Percentiles rank a stretch among this genome's conserved stretches.
phyloP scores from a whole-genome alignment of 306 rosid genomes.

The Prunus padus region DNA sequence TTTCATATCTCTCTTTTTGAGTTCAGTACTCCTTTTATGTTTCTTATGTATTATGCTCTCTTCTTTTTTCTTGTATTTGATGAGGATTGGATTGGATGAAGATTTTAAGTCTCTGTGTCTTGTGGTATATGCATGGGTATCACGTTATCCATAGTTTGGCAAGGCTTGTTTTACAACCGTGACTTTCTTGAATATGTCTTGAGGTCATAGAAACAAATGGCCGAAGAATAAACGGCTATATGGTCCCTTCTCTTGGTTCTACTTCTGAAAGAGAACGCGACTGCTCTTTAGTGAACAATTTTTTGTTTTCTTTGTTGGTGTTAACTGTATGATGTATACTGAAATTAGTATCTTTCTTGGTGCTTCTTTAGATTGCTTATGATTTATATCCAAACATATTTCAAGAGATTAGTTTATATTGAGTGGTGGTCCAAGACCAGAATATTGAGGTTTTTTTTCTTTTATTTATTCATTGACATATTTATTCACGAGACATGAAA shows the following conservation, averaged over 20 bases:
- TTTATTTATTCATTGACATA: too few relatives aligned
- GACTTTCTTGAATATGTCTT: neutral
- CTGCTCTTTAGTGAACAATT: neutral
- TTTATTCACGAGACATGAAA: neutral
- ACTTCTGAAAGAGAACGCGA: neutral
- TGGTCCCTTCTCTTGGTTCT: neutral
- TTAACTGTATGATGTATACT: neutral
- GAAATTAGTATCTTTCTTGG: too few relatives aligned
- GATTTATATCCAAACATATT: too few relatives aligned
- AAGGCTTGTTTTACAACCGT: neutral
- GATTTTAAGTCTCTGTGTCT: neutral
- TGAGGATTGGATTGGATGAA: neutral
- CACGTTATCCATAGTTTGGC: neutral
- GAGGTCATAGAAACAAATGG: neutral
- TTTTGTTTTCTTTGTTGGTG: neutral
- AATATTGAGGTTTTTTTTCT: too few relatives aligned
- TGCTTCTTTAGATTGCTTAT: too few relatives aligned
- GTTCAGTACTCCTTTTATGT: neutral
- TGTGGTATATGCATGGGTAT: neutral
- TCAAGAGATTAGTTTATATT: too few relatives aligned
- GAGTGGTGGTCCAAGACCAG: too few relatives aligned
- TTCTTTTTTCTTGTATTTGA: neutral
- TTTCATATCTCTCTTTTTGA: neutral
- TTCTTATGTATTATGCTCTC: neutral
- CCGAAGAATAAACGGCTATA: neutral